phyloP scores from a whole-genome alignment of 1,284 basidiomycete species.

The Cutaneotrichosporon curvatum region DNA sequence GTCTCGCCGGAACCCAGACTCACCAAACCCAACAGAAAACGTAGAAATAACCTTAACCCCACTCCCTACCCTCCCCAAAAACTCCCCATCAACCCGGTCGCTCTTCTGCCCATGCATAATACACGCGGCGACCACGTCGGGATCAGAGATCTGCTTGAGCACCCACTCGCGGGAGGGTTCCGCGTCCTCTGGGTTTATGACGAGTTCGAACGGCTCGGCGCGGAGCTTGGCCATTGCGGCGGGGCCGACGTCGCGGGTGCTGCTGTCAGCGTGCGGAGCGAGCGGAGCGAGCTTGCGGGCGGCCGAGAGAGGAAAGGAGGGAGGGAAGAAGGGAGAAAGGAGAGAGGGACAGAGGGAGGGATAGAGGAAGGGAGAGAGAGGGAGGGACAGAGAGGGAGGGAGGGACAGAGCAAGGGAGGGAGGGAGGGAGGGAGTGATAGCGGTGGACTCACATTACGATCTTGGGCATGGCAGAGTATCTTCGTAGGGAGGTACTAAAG shows the following conservation, averaged over 20 bases:
- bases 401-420: too few species aligned
- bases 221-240: conserved; percentile 62
- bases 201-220: conserved; percentile 41
- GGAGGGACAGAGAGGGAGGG: too few species aligned
- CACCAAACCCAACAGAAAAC: conserved; percentile 77
- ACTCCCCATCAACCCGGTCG: conserved; percentile 59
- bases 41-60: conserved; percentile 71
- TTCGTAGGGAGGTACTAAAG: too few species aligned
- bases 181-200: conserved; percentile 64
- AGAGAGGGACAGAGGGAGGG: too few species aligned
- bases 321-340: neutral
- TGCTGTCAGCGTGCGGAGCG: conserved; percentile 12
- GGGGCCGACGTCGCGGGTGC: conserved; percentile 55
- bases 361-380: too few species aligned
- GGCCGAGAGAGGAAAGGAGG: too few species aligned
- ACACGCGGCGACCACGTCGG: conserved; percentile 46
- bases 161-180: conserved; percentile 68
- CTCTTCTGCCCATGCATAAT: conserved; percentile 36
- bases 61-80: conserved; percentile 58
- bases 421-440: neutral
- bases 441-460: conserved; percentile 23
- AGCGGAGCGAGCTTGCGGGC: too few species aligned
- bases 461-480: conserved; percentile 20
- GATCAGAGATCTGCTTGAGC: conserved; percentile 66
- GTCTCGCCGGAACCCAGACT: too few species aligned